phyloP scores from a whole-genome alignment of 768 basidiomycete genomes.

The Boletus sp. region DNA sequence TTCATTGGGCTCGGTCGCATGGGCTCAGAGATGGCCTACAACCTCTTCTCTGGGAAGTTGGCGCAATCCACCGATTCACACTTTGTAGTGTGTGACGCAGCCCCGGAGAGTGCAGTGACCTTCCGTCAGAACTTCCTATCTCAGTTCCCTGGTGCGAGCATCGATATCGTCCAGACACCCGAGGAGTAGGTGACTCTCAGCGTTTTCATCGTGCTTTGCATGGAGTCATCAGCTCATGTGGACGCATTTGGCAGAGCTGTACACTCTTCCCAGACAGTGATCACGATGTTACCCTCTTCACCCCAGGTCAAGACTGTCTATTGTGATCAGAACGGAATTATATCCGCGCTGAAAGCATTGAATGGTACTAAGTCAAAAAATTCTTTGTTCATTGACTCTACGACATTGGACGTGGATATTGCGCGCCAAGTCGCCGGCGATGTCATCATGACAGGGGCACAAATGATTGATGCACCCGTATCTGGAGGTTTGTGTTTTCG shows the following conservation, averaged over 20 bases:
- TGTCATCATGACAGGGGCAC: slow-evolving; percentile 55
- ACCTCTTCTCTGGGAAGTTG: slow-evolving; percentile 75
- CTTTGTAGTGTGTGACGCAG: slow-evolving; percentile 80
- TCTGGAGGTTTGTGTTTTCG: slow-evolving; percentile 68
- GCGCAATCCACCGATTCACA: slow-evolving; percentile 48
- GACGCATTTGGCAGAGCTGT: slow-evolving; percentile 49
- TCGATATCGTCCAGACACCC: slow-evolving; percentile 62
- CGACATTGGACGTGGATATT: slow-evolving; percentile 80
- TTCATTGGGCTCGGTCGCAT: slow-evolving; percentile 89
- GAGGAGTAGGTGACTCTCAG: slow-evolving; percentile 57
- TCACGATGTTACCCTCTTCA: slow-evolving; percentile 93
- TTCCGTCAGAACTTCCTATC: slow-evolving; percentile 57
- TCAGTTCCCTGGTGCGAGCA: slow-evolving; percentile 56
- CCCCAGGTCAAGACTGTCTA: slow-evolving; percentile 85
- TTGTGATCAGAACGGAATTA: slow-evolving; percentile 54
- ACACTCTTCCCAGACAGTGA: slow-evolving; percentile 58
- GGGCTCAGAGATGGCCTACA: slow-evolving; percentile 85
- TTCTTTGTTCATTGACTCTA: slow-evolving; percentile 84
- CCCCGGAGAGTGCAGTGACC: slow-evolving; percentile 52
- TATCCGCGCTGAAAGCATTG: slow-evolving; percentile 58
- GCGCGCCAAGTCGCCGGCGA: slow-evolving; percentile 62
- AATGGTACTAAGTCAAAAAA: slow-evolving; percentile 33
- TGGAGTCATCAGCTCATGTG: slow-evolving; percentile 6
- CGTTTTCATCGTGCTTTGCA: not conserved
- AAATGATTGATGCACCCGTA: slow-evolving; percentile 92